Conservation (phyloP, 2,329 filamentous ascomycete species). For the Xylariales sp. region DNA sequence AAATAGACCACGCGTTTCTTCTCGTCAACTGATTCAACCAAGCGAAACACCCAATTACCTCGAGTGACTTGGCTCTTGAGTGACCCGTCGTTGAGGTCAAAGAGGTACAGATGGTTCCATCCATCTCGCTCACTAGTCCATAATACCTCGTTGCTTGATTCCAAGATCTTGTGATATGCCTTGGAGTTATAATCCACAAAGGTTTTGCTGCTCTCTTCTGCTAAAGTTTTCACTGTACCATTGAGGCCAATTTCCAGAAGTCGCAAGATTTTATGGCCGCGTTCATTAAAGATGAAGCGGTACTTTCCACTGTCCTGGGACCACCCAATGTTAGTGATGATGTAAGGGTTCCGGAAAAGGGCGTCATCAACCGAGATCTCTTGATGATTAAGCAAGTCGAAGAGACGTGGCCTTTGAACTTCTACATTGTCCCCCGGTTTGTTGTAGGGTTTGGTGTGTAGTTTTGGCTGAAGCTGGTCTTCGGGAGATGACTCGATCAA, state of each 20-base stretch:
- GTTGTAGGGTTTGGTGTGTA: neutral
- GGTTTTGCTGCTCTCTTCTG: slow-evolving; percentile 1
- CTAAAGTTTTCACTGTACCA: neutral
- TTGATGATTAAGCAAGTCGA: neutral
- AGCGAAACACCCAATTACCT: neutral
- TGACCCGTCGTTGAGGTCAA: neutral
- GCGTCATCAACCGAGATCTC: neutral
- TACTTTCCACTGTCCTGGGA: neutral
- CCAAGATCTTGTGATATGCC: slow-evolving; percentile 1
- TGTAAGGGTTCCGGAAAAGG: slow-evolving; percentile 1
- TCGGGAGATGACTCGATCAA: neutral
- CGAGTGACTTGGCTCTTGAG: slow-evolving; percentile 1
- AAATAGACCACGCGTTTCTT: slow-evolving; percentile 1
- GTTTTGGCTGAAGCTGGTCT: neutral
- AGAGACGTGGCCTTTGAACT: slow-evolving; percentile 1
- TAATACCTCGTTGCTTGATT: neutral
- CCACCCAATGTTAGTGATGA: slow-evolving; percentile 1
- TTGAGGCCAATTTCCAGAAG: neutral
- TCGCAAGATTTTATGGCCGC: slow-evolving; percentile 2
- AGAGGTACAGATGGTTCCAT: slow-evolving; percentile 4
- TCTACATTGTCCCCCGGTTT: slow-evolving; percentile 1
- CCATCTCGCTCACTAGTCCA: slow-evolving; percentile 4
- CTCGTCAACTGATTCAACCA: neutral
- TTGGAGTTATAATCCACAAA: slow-evolving; percentile 1
- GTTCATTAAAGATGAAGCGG: slow-evolving; percentile 4